Evolutionary conservation across 2,329 filamentous ascomycete species (phyloP), one percentile per base, ranked within the genome.

Genomic region (Stromatinia cepivora): DNA sequence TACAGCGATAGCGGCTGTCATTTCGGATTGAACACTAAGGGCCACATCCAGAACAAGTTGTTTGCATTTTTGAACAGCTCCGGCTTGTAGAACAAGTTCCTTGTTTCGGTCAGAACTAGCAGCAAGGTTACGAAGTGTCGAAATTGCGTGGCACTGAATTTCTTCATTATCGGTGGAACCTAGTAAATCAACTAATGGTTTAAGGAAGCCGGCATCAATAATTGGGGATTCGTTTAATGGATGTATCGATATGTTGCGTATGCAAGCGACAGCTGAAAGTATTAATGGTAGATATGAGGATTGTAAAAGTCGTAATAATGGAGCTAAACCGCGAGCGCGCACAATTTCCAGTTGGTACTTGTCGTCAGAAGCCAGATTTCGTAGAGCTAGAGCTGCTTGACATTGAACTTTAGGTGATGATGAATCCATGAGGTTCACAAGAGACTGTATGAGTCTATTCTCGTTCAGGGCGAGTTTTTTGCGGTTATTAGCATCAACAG

Each of bases 281-380:
- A 98, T 98, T 67, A 99, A 87, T 17, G 95, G 95, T 13, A 98
- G 88, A 76, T 98, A 98, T 17, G 94, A 96, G 1, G 94, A 97
- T 80, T 97, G 94, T 28, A 99, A 86, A 25, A 99, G 89, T 73
- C 92, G 91, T 67, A 98, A 87, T 58, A 99, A 87, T 45, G 94
- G 93, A 59, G 88, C 87, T 25, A 99, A 87, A 34, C 95, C 95
- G 73, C 92, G 89, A 54, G 93, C 91, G 72, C 93, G 89, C 52
- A 99, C 95, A 75, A 99, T 98, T 78, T 99, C 95, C 62, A 99
- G 88, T 81, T 99, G 95, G 78, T 99, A 99, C 79, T 97, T 97
- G 80, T 99, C 95, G 79, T 99, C 95, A 20, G 95, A 99, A 6
- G 95, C 95, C 65, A 99, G 85, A 78, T 99, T 99, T 76, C 95